Percentiles rank a stretch among this genome's conserved stretches.
Evolutionary conservation across 345 rosid species (phyloP).

Genomic region (Lepidium sativum): DNA sequence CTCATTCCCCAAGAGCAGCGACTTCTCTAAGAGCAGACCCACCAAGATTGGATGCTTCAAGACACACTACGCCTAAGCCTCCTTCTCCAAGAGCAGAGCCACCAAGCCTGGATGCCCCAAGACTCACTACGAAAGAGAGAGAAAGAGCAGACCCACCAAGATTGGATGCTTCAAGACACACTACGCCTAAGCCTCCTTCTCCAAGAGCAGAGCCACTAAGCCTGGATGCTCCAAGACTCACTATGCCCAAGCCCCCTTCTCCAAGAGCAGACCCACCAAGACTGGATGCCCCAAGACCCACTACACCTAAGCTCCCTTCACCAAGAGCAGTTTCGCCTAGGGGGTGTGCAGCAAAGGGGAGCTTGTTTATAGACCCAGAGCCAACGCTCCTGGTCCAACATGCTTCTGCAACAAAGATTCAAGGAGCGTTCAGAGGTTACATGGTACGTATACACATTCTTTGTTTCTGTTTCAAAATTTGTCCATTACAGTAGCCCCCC

Average conservation of each 20-base stretch:
- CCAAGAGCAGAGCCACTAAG: conserved; percentile 8
- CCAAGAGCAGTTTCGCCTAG: conserved; percentile 22
- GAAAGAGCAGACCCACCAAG: conserved; percentile 42
- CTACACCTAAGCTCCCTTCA: conserved; percentile 38
- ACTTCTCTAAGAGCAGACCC: conserved; percentile 46
- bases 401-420: conserved; percentile 82
- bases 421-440: conserved; percentile 78
- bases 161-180: neutral
- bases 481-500: neutral
- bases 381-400: conserved; percentile 55
- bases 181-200: conserved; percentile 12
- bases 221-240: conserved; percentile 1
- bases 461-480: conserved; percentile 1
- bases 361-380: conserved; percentile 50
- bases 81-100: conserved; percentile 36
- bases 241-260: conserved; percentile 49
- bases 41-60: conserved; percentile 22
- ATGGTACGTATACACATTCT: conserved; percentile 35
- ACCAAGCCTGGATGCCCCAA: conserved; percentile 20
- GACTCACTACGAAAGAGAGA: neutral
- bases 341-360: conserved; percentile 20
- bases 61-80: conserved; percentile 4
- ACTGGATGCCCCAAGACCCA: neutral
- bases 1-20: neutral
- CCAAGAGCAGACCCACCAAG: conserved; percentile 28